Evolutionary conservation across 2,329 filamentous ascomycete species (phyloP), one percentile per base, ranked within the genome.

Genomic region (Fusarium solani-melongenae): DNA sequence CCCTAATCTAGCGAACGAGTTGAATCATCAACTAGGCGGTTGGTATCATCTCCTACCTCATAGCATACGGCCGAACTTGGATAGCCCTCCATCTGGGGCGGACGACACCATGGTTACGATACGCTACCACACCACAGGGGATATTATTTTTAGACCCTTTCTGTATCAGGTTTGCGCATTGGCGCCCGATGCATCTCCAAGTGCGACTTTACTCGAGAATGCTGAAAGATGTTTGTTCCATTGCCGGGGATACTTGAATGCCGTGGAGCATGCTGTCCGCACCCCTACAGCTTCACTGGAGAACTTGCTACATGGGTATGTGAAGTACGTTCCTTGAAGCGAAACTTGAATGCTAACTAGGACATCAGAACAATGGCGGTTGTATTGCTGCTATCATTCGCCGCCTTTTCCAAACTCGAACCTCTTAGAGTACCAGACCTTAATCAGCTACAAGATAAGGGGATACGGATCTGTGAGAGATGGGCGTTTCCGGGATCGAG

Each of bases 1-100:
- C 0, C 73, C 73, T 1, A 66, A 62, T 5, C 10, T 75, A 0
- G 68, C 73, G 0, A 70, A 75, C 0, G 73, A 75, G 14, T 15
- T 75, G 4, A 75, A 74, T 6, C 73, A 71, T 1, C 73, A 75
- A 24, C 53, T 75, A 0, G 70, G 73, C 0, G 73, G 70, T 2
- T 75, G 73, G 73, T 75, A 75, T 10, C 73, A 76, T 6, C 64
- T 75, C 2, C 73, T 75, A 0, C 73, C 73, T 12, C 62, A 73
- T 1, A 75, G 73, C 1, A 73, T 75, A 7, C 27, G 73, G 0
- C 73, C 73, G 0, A 66, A 76, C 0, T 7, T 76, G 0, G 73
- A 74, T 14, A 69, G 22, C 2, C 55, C 70, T 0, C 67, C 70
- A 0, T 71, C 63, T 4, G 68, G 62, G 0, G 66, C 69, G 15